These are phyloP conservation scores for Fusarium sp. DNA, from an alignment of 2,329 filamentous ascomycete genomes.

Conservation along the genomic window DNA sequence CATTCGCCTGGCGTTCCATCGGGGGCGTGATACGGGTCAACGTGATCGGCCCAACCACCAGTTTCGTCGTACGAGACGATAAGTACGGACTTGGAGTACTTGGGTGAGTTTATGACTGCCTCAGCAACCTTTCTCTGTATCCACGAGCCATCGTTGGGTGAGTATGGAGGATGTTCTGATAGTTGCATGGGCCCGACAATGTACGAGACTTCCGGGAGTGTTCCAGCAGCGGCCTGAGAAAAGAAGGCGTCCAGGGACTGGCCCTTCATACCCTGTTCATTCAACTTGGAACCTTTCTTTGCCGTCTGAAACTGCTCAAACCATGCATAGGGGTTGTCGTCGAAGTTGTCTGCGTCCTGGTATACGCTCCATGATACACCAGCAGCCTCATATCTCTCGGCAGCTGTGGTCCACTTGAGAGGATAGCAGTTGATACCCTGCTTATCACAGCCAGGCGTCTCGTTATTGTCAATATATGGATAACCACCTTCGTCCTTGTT, in stretches of 20 bases:
- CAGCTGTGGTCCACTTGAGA: slow-evolving; percentile 15
- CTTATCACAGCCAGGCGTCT: slow-evolving; percentile 7
- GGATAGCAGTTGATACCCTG: slow-evolving; percentile 13
- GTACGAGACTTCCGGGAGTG: slow-evolving; percentile 7
- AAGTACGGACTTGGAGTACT: neutral
- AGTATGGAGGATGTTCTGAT: slow-evolving; percentile 12
- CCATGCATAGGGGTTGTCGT: slow-evolving; percentile 20
- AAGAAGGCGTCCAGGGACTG: neutral
- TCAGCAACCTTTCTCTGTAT: slow-evolving; percentile 1
- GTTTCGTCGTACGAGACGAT: slow-evolving; percentile 16
- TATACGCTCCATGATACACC: slow-evolving; percentile 18
- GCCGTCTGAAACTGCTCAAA: slow-evolving; percentile 17
- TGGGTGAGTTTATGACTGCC: slow-evolving; percentile 17
- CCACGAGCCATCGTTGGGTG: slow-evolving; percentile 6
- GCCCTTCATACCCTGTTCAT: slow-evolving; percentile 13
- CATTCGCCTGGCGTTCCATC: slow-evolving; percentile 9
- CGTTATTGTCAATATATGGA: slow-evolving; percentile 17
- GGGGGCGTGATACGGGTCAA: neutral
- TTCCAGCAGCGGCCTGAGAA: neutral
- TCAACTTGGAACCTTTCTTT: slow-evolving; percentile 1
- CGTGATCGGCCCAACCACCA: slow-evolving; percentile 11
- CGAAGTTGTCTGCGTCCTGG: slow-evolving; percentile 19
- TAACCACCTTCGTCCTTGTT: slow-evolving; percentile 29
- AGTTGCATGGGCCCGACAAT: slow-evolving; percentile 15
- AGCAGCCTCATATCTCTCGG: slow-evolving; percentile 21